Evolutionary conservation across 306 rosid species (phyloP).

Genomic region (Vigna mungo): DNA sequence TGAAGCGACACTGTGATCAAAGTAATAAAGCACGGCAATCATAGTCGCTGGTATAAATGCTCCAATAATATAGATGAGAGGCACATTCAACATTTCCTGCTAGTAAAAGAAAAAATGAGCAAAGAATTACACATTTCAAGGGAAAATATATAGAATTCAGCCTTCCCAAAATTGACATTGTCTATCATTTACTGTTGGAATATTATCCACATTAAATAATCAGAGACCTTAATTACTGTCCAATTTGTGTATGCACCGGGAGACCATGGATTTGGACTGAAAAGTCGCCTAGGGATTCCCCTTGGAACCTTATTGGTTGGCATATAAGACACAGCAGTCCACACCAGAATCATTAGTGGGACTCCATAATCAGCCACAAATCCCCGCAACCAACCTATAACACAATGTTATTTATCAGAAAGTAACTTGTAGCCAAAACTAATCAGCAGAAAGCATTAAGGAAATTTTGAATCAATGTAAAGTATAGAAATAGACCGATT

Average conservation of each 20-base stretch:
- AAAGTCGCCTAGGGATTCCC: conserved; percentile 87
- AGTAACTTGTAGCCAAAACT: conserved; percentile 12
- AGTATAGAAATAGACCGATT: neutral
- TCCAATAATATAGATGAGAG: conserved; percentile 76
- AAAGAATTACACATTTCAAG: conserved; percentile 4
- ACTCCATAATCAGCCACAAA: conserved; percentile 88
- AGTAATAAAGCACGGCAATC: conserved; percentile 85
- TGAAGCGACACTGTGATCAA: conserved; percentile 93
- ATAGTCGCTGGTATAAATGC: conserved; percentile 91
- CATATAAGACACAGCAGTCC: conserved; percentile 82
- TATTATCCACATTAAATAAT: conserved; percentile 20
- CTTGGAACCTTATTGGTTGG: conserved; percentile 75
- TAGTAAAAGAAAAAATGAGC: conserved; percentile 44
- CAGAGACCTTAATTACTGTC: conserved; percentile 74
- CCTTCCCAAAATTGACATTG: conserved; percentile 8
- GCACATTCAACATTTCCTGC: conserved; percentile 88
- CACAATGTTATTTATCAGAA: conserved; percentile 8
- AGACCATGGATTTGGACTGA: conserved; percentile 94
- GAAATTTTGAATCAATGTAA: conserved; percentile 10
- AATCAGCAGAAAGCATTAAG: neutral
- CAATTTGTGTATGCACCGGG: conserved; percentile 81
- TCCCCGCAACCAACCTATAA: conserved; percentile 74
- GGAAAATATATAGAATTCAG: conserved; percentile 16
- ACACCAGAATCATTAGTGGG: conserved; percentile 79
- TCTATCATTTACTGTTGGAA: neutral